Evolutionary conservation across 1,284 basidiomycete species (phyloP).

Genomic region (Heterobasidion occidentale): DNA sequence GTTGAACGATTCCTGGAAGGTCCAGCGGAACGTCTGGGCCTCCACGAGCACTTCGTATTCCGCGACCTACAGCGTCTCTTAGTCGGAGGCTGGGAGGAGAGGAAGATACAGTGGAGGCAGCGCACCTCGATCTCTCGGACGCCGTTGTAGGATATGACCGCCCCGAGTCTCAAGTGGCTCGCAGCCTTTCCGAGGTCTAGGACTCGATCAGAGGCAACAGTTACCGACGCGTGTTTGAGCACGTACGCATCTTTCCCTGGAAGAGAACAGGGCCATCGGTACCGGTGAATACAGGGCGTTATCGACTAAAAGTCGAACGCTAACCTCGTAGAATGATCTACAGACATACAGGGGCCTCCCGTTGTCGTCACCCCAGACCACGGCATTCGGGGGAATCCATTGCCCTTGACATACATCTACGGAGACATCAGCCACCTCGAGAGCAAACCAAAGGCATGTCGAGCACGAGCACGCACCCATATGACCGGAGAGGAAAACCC

Average conservation of each 20-base stretch:
- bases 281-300: background rate
- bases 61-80: background rate
- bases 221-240: background rate
- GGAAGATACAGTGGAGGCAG: no score
- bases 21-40: background rate
- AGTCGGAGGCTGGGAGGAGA: background rate
- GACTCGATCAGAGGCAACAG: no score
- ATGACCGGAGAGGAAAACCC: background rate
- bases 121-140: background rate
- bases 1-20: background rate
- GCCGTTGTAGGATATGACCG: background rate
- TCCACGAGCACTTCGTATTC: background rate
- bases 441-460: background rate
- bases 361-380: background rate
- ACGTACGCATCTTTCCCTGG: background rate
- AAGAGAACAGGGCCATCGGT: background rate
- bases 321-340: background rate
- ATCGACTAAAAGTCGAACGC: background rate
- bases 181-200: background rate
- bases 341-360: background rate
- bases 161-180: background rate
- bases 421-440: background rate
- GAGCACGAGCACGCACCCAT: background rate
- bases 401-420: background rate
- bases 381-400: background rate